Evolutionary conservation across 2,329 filamentous ascomycete genomes (phyloP).

Genomic region (Aspergillus ochraceus): DNA sequence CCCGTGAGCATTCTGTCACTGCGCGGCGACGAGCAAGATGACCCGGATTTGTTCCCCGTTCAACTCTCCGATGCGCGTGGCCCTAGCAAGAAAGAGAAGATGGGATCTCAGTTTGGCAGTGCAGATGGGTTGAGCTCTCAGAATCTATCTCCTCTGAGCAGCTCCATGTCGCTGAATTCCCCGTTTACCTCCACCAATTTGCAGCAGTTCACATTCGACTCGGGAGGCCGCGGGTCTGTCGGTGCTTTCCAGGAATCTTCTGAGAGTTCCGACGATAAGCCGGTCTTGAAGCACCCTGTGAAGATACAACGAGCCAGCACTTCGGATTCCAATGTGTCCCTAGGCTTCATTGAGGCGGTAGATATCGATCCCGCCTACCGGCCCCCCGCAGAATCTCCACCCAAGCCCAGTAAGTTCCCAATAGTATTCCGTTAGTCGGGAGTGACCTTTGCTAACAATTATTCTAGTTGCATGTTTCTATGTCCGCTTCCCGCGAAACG

Average conservation of each 20-base stretch:
- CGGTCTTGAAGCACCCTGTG: slow-evolving; percentile 27
- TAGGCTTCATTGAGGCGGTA: slow-evolving; percentile 85
- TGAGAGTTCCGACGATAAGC: slow-evolving; percentile 20
- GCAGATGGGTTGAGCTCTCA: slow-evolving; percentile 33
- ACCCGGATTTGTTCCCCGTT: slow-evolving; percentile 47
- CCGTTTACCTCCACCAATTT: slow-evolving; percentile 26
- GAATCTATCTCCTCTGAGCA: slow-evolving; percentile 41
- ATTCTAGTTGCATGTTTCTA: slow-evolving; percentile 80
- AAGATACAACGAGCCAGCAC: slow-evolving; percentile 30
- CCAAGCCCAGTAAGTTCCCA: slow-evolving; percentile 61
- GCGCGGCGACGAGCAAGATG: slow-evolving; percentile 46
- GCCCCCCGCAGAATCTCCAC: slow-evolving; percentile 69
- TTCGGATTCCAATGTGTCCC: slow-evolving; percentile 48
- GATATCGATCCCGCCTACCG: slow-evolving; percentile 86
- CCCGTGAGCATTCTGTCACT: slow-evolving; percentile 44
- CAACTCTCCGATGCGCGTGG: slow-evolving; percentile 36
- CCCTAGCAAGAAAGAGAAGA: slow-evolving; percentile 30
- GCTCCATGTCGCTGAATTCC: slow-evolving; percentile 41
- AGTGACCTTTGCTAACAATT: slow-evolving; percentile 30
- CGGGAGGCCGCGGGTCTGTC: slow-evolving; percentile 22
- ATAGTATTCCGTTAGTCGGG: not conserved
- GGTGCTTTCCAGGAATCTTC: slow-evolving; percentile 23
- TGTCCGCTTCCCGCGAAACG: slow-evolving; percentile 59
- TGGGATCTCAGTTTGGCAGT: slow-evolving; percentile 32
- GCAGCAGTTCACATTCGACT: slow-evolving; percentile 20